Evolutionary conservation across 2,329 filamentous ascomycete species (phyloP), one percentile per base, ranked within the genome.

Genomic region (Fusarium sp.): DNA sequence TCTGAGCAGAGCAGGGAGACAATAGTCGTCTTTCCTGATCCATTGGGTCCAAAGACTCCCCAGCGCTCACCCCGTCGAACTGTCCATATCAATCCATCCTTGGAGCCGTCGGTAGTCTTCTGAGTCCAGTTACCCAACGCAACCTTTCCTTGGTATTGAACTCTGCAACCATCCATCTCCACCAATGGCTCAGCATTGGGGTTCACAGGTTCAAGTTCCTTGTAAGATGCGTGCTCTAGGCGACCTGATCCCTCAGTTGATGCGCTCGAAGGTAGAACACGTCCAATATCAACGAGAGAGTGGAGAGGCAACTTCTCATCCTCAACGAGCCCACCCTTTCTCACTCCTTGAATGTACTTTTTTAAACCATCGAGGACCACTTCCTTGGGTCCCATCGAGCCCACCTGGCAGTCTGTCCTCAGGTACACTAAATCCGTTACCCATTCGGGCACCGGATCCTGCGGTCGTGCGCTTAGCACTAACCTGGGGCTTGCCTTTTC

Each of bases 1-100:
- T 99, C 97, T 1, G 96, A 98, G 69, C 94, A 97, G 68, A 99
- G 93, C 7, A 99, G 88, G 6, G 95, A 97, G 32, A 98, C 89
- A 43, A 99, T 88, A 0, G 97, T 99, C 0, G 97, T 99, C 85
- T 99, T 99, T 20, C 97, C 97, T 1, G 95, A 98, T 14, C 93
- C 97, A 77, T 99, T 98, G 35, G 95, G 93, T 0, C 97, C 97
- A 79, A 99, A 97, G 20, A 98, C 90, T 4, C 94, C 96, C 93
- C 95, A 98, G 71, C 95, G 91, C 80, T 98, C 91, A 27, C 96
- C 95, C 61, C 93, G 90, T 43, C 91, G 90, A 27, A 98, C 92
- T 1, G 89, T 94, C 95, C 97, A 98, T 79, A 92, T 88, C 7
- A 98, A 85, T 0, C 96, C 96, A 2, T 88, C 81, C 20, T 83